phyloP scores from a whole-genome alignment of 306 rosid species.

The Castanea crenata region DNA sequence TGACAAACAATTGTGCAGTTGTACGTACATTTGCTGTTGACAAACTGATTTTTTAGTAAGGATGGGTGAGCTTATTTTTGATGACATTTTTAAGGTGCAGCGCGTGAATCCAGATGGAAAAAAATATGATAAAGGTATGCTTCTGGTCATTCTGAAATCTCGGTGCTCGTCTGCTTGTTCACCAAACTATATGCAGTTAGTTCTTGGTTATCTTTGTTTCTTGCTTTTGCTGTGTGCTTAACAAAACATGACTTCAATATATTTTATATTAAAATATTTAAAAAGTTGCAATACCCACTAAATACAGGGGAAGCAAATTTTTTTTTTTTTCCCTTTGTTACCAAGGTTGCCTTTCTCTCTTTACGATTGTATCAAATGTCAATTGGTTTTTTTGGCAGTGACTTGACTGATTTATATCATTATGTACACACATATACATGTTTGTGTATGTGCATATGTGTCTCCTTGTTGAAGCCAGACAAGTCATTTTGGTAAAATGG shows the following conservation, averaged over 20 bases:
- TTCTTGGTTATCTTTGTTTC: not conserved
- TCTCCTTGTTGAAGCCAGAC: not conserved
- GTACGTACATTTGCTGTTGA: not conserved
- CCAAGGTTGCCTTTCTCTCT: not conserved
- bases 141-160: not conserved
- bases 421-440: not conserved
- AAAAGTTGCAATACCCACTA: not conserved
- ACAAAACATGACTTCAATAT: not conserved
- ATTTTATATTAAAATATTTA: not conserved
- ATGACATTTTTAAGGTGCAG: conserved; percentile 67
- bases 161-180: not conserved
- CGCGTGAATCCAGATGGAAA: conserved; percentile 78
- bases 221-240: not conserved
- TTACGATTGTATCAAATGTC: not conserved
- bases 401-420: not conserved
- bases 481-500: not conserved
- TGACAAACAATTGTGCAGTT: not conserved
- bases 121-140: conserved; percentile 79
- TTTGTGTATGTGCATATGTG: not conserved
- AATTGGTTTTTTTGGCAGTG: not conserved
- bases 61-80: conserved; percentile 78
- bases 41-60: conserved; percentile 7
- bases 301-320: not conserved
- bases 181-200: not conserved
- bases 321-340: not conserved